phyloP scores from a whole-genome alignment of 1,284 basidiomycete species.

The Pseudozyma sp. region DNA sequence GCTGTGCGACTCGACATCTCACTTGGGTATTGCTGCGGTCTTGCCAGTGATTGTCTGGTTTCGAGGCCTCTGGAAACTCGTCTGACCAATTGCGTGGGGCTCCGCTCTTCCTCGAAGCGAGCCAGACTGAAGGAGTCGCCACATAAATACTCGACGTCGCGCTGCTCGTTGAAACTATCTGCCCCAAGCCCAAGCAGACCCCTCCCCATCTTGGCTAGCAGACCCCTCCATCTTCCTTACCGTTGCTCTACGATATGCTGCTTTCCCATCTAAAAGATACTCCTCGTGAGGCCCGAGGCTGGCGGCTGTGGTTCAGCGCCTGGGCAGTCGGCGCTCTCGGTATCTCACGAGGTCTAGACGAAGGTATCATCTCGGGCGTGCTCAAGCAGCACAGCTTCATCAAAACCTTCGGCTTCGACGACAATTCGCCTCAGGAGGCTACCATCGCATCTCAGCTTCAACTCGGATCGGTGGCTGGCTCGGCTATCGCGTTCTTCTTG shows the following conservation, averaged over 20 bases:
- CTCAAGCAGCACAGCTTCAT: constrained; percentile 47
- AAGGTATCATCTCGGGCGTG: constrained; percentile 51
- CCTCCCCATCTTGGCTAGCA: neutral
- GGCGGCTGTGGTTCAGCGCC: constrained; percentile 44
- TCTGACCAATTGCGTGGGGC: neutral
- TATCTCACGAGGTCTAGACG: constrained; percentile 53
- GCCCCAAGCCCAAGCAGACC: too few species aligned
- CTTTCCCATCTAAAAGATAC: constrained; percentile 44
- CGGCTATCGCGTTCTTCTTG: constrained; percentile 56
- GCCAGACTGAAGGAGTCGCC: too few species aligned
- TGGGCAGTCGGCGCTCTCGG: constrained; percentile 50
- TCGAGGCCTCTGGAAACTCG: too few species aligned
- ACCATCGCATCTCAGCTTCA: constrained; percentile 55
- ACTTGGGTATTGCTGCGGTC: too few species aligned
- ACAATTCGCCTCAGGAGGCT: constrained; percentile 43
- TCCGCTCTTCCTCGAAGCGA: neutral
- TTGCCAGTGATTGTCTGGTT: too few species aligned
- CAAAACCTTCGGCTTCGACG: constrained; percentile 42
- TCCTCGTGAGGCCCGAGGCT: constrained; percentile 42
- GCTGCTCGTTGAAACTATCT: neutral
- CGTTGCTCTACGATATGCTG: constrained; percentile 20
- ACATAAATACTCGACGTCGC: neutral
- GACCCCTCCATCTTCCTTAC: neutral
- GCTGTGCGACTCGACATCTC: neutral
- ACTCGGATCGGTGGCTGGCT: constrained; percentile 50